Conservation (phyloP, 371 early-diverging fungal genomes). For the Antonospora locustae region DNA sequence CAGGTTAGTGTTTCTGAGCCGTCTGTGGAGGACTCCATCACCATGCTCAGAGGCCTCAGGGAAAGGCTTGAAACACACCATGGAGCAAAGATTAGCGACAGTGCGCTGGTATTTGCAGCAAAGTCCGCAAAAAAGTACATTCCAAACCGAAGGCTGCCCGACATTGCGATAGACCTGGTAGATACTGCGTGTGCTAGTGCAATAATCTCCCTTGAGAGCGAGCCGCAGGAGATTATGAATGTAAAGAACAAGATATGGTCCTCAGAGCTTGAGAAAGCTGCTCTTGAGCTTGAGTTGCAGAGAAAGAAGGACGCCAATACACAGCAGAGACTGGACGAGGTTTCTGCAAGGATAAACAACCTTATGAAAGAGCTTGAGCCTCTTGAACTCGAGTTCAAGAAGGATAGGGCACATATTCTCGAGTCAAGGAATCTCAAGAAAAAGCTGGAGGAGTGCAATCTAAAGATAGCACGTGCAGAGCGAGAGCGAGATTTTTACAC, state of each 20-base stretch:
- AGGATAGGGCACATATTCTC: conserved; percentile 43
- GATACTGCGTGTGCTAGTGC: conserved; percentile 71
- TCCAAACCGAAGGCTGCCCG: conserved; percentile 65
- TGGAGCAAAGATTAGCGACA: conserved; percentile 67
- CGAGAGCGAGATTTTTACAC: conserved; percentile 42
- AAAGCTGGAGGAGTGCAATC: conserved; percentile 50
- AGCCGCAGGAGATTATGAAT: conserved; percentile 63
- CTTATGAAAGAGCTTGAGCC: conserved; percentile 34
- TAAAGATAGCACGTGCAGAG: conserved; percentile 45
- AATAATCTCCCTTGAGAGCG: conserved; percentile 65
- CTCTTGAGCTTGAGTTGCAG: conserved; percentile 44
- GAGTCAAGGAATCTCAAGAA: conserved; percentile 42
- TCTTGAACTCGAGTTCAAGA: conserved; percentile 41
- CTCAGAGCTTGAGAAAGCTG: conserved; percentile 49
- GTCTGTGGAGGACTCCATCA: conserved; percentile 66
- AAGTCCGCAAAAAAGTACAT: conserved; percentile 65
- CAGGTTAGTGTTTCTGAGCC: conserved; percentile 67
- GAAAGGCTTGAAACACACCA: conserved; percentile 70
- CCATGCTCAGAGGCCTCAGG: conserved; percentile 67
- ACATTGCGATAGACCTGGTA: conserved; percentile 73
- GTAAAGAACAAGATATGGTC: conserved; percentile 56
- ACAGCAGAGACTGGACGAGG: conserved; percentile 28
- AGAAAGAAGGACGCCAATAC: conserved; percentile 18
- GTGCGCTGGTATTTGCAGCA: conserved; percentile 66
- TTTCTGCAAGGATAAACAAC: conserved; percentile 34